A percentile compares a stretch with the other conserved stretches of the same genome.
Conservation (phyloP, 805 yeast species). For the Komagataella pastoris region DNA sequence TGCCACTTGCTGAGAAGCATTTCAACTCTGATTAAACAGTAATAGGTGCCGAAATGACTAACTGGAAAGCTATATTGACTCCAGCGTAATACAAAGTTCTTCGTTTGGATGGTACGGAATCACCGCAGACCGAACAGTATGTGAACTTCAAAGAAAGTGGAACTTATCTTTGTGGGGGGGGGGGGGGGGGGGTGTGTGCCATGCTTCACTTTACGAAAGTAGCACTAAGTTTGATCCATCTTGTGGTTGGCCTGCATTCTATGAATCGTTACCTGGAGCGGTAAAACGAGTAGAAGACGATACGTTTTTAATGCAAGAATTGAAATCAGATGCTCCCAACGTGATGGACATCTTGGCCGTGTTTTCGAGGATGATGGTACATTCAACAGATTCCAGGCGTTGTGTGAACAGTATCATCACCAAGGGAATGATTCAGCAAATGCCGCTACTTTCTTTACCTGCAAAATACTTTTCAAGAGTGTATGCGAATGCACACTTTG, state of each 20-base stretch:
- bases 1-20: too few species aligned
- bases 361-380: conserved; percentile 41
- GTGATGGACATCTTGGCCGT: too few species aligned
- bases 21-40: too few species aligned
- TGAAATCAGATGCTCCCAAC: conserved; percentile 5
- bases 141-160: conserved; percentile 39
- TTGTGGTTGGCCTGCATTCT: conserved; percentile 99
- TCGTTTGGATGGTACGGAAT: conserved; percentile 62
- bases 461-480: too few species aligned
- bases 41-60: background rate
- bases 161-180: conserved; percentile 75
- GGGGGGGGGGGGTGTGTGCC: too few species aligned
- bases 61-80: conserved; percentile 64
- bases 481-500: too few species aligned
- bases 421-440: too few species aligned
- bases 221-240: conserved; percentile 76
- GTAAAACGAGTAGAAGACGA: conserved; percentile 47
- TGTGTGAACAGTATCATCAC: conserved; percentile 92
- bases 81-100: conserved; percentile 73
- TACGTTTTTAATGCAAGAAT: conserved; percentile 49
- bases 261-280: conserved; percentile 76
- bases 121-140: conserved; percentile 57
- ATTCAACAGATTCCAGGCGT: conserved; percentile 85
- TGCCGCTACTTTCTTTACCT: too few species aligned
- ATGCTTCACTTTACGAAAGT: conserved; percentile 65